Percentiles rank a stretch among this genome's conserved stretches.
Evolutionary conservation across 768 basidiomycete species (phyloP).

Genomic region (Cyclocybe aegerita): DNA sequence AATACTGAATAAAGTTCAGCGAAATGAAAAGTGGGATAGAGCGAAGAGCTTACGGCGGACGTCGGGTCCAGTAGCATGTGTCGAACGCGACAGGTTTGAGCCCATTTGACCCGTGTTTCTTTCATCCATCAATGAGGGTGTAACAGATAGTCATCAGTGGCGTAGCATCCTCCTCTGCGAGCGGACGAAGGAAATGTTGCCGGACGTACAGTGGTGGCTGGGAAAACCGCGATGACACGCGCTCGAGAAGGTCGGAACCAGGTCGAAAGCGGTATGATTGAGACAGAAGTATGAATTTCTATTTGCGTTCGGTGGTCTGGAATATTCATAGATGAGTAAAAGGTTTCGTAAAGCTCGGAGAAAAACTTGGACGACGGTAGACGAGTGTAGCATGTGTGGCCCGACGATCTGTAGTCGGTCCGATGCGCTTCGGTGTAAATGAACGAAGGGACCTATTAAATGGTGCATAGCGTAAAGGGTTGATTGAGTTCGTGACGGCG

Average conservation of each 20-base stretch:
- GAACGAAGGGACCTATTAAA: no score
- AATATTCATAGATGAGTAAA: neutral
- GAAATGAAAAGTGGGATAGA: neutral
- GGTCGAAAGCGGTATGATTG: neutral
- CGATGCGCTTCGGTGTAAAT: no score
- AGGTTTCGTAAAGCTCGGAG: neutral
- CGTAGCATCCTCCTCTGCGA: neutral
- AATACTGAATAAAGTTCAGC: neutral
- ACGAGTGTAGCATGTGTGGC: conserved; percentile 9
- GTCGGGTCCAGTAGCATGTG: no score
- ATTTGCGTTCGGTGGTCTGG: neutral
- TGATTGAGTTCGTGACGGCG: no score
- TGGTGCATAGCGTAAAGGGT: no score
- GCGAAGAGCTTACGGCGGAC: no score
- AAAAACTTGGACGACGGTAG: conserved; percentile 1
- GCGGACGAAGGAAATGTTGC: neutral
- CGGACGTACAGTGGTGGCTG: neutral
- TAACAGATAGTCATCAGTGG: neutral
- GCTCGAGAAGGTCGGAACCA: conserved; percentile 3
- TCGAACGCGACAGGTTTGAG: no score
- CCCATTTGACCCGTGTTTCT: no score
- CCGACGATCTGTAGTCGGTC: conserved; percentile 1
- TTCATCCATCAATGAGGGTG: no score
- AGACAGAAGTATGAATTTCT: neutral
- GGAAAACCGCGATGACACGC: neutral